Conservation (phyloP, 129 eudicot species). For the Flaveria linearis region DNA sequence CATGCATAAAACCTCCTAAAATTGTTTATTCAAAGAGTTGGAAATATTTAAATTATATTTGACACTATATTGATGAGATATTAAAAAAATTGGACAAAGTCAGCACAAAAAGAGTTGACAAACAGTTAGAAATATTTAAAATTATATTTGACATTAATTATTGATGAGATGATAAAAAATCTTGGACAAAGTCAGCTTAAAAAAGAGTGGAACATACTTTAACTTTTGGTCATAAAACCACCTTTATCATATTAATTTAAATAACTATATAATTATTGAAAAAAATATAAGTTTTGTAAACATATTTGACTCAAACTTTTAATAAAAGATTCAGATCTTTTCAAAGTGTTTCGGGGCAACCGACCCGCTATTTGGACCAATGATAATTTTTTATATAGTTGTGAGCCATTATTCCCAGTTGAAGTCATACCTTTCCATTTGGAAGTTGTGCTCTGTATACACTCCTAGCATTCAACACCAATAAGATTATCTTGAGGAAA, state of each 20-base stretch:
- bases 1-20: conserved; percentile 2
- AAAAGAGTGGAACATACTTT: neutral
- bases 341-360: neutral
- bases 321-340: neutral
- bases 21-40: neutral
- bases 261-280: neutral
- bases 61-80: neutral
- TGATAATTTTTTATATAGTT: neutral
- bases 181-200: neutral
- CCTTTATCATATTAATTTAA: neutral
- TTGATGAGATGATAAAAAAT: neutral
- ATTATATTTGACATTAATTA: conserved; percentile 1
- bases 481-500: conserved; percentile 89
- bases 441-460: conserved; percentile 93
- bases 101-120: neutral
- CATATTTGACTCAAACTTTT: neutral
- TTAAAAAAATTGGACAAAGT: neutral
- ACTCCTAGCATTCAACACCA: conserved; percentile 78
- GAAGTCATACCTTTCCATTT: conserved; percentile 62
- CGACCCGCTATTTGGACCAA: neutral
- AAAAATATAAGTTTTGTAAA: neutral
- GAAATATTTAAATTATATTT: neutral
- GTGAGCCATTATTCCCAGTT: neutral
- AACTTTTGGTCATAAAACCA: neutral
- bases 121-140: no score